Evolutionary conservation across 345 rosid species (phyloP).

Genomic region (Clausena lansium): DNA sequence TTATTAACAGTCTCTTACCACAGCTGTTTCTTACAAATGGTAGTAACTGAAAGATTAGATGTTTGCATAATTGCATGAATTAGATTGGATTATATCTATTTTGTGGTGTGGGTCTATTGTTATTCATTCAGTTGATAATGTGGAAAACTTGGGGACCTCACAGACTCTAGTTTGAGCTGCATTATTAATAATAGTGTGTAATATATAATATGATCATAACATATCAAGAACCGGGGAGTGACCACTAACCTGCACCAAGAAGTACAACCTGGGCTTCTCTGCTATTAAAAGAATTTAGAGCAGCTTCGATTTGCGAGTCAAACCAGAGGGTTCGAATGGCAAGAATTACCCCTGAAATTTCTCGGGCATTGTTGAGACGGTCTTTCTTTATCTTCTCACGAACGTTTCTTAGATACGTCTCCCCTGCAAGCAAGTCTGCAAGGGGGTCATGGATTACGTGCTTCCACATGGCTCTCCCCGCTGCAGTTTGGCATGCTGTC

Average conservation of each 20-base stretch:
- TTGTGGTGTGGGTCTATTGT: not conserved
- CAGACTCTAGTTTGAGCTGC: not conserved
- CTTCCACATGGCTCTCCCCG: slow-evolving; percentile 93
- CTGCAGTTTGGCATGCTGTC: slow-evolving; percentile 90
- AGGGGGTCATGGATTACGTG: slow-evolving; percentile 73
- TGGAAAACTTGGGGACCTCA: not conserved
- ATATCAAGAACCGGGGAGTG: not conserved
- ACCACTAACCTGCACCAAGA: slow-evolving; percentile 84
- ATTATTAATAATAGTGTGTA: not conserved
- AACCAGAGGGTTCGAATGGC: slow-evolving; percentile 92
- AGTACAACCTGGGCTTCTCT: slow-evolving; percentile 73
- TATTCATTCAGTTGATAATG: not conserved
- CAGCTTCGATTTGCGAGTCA: slow-evolving; percentile 76
- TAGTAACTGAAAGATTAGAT: not conserved
- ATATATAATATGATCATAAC: not conserved
- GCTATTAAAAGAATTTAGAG: slow-evolving; percentile 46
- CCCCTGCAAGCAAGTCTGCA: slow-evolving; percentile 83
- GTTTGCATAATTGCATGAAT: not conserved
- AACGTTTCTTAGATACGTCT: slow-evolving; percentile 62
- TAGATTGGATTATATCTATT: not conserved
- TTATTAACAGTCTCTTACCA: not conserved
- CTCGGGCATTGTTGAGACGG: slow-evolving; percentile 62
- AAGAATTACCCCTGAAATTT: slow-evolving; percentile 77
- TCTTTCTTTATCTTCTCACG: slow-evolving; percentile 79
- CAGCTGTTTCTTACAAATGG: not conserved